phyloP scores from a whole-genome alignment of 2,329 filamentous ascomycete species.

The Pseudocercospora vitis region DNA sequence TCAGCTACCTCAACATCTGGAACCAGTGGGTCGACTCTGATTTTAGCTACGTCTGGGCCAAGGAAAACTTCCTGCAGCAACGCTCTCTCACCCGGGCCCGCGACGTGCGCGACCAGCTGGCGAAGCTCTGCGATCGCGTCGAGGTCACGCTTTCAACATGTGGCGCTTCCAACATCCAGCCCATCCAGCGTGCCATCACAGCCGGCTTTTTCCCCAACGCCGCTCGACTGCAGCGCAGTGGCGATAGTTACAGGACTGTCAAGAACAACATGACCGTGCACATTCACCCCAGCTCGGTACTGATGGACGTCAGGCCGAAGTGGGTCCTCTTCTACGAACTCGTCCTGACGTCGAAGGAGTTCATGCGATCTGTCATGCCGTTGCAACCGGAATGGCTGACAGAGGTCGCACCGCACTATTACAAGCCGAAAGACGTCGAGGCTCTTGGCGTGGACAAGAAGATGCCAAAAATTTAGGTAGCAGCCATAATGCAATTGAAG shows the following conservation, averaged over 20 bases:
- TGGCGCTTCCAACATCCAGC: constrained; percentile 69
- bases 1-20: constrained; percentile 88
- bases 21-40: constrained; percentile 94
- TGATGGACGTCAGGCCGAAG: constrained; percentile 77
- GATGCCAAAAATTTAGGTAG: constrained; percentile 56
- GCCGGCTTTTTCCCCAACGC: constrained; percentile 95
- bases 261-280: constrained; percentile 88
- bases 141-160: constrained; percentile 70
- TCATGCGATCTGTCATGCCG: constrained; percentile 84
- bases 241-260: constrained; percentile 85
- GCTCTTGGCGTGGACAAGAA: constrained; percentile 74
- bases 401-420: constrained; percentile 90
- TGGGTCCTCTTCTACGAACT: constrained; percentile 87
- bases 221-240: constrained; percentile 76
- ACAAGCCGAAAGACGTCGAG: constrained; percentile 89
- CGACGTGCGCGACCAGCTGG: constrained; percentile 88
- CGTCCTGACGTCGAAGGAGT: constrained; percentile 83
- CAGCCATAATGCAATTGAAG: background rate
- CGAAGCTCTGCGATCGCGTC: constrained; percentile 88
- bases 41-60: constrained; percentile 81
- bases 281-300: constrained; percentile 82
- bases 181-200: constrained; percentile 84
- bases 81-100: constrained; percentile 83
- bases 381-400: constrained; percentile 81
- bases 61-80: constrained; percentile 92